phyloP scores from a whole-genome alignment of 176 grass and related monocot species.

The Neostapfia colusana region DNA sequence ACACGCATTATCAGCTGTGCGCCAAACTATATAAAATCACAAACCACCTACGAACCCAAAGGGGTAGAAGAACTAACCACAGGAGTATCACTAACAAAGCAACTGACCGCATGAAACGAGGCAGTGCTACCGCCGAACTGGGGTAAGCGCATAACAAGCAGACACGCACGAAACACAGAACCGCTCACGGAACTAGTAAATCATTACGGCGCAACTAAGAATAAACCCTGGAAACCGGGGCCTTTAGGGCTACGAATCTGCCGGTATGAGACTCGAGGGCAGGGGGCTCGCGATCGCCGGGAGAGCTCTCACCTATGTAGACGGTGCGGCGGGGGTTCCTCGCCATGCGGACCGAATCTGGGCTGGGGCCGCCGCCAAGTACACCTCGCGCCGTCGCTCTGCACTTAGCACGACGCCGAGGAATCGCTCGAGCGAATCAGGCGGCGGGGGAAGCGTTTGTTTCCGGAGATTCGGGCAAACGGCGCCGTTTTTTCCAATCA shows the following conservation, averaged over 20 bases:
- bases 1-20: neutral
- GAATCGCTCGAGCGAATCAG: neutral
- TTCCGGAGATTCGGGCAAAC: conserved; percentile 20
- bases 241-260: neutral
- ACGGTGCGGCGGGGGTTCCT: conserved; percentile 47
- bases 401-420: neutral
- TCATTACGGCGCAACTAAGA: neutral
- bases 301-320: conserved; percentile 53
- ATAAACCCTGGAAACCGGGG: neutral
- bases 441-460: neutral
- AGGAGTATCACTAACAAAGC: neutral
- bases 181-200: neutral
- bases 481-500: neutral
- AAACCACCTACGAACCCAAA: neutral
- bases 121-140: neutral
- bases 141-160: neutral
- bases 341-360: conserved; percentile 41
- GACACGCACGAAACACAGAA: neutral
- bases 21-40: neutral
- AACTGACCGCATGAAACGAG: neutral
- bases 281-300: neutral
- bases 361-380: neutral
- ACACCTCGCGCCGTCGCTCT: neutral
- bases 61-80: neutral
- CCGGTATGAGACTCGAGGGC: neutral